These are phyloP conservation scores for Boletus rubropictus DNA, from an alignment of 768 basidiomycete genomes.

Conservation along the genomic window DNA sequence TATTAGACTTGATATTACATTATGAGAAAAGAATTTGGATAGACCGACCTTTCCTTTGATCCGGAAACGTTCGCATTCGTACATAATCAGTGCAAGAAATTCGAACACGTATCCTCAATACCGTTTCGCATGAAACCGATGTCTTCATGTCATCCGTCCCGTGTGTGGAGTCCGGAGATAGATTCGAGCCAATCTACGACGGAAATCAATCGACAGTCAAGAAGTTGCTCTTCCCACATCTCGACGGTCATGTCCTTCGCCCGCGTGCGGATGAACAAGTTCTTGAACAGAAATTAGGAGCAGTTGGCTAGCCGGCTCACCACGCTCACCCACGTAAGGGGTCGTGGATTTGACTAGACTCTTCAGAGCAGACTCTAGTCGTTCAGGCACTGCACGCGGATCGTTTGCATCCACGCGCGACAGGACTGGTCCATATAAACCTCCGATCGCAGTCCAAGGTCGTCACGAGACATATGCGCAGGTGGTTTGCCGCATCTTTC, in stretches of 20 bases:
- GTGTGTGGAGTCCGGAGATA: conserved; percentile 1
- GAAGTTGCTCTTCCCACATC: conserved; percentile 2
- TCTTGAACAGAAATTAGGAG: conserved; percentile 7
- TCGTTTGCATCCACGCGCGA: conserved; percentile 7
- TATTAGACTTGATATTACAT: background rate
- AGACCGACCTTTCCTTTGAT: background rate
- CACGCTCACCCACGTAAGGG: conserved; percentile 3
- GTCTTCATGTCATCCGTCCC: background rate
- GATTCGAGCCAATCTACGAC: conserved; percentile 11
- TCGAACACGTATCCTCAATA: conserved; percentile 6
- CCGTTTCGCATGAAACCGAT: background rate
- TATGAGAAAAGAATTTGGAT: background rate
- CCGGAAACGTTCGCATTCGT: conserved; percentile 8
- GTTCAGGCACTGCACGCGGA: background rate
- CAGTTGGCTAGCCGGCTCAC: background rate
- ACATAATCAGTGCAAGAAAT: conserved; percentile 14
- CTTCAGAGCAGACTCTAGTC: too few species aligned
- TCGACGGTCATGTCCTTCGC: background rate
- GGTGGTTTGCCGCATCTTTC: too few species aligned
- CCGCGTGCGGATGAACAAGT: background rate
- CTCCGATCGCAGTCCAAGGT: conserved; percentile 2
- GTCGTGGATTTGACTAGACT: background rate
- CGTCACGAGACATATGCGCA: too few species aligned
- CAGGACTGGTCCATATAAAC: conserved; percentile 16
- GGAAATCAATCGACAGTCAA: conserved; percentile 11